Percentiles rank a stretch among this genome's conserved stretches.
phyloP scores from a whole-genome alignment of 495 filamentous ascomycete genomes.

The Trichoderma erinaceum region DNA sequence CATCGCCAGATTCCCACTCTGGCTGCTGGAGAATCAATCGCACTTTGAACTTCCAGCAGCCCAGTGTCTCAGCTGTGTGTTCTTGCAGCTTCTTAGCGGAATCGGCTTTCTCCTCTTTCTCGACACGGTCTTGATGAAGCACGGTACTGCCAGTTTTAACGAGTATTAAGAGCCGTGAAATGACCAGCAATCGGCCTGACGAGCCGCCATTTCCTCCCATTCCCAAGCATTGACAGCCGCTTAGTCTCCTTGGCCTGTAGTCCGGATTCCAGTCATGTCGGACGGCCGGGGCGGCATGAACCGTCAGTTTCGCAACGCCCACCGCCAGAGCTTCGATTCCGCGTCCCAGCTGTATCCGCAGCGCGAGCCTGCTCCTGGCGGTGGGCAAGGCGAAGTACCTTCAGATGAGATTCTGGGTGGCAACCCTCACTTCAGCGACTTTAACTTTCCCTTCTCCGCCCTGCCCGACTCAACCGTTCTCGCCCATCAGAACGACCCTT shows the following conservation, averaged over 20 bases:
- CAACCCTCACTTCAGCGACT: slow-evolving; percentile 38
- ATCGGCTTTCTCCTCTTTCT: background rate
- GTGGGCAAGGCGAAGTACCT: background rate
- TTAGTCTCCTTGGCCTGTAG: slow-evolving; percentile 3
- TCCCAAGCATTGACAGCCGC: background rate
- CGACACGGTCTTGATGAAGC: background rate
- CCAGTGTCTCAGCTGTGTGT: slow-evolving; percentile 4
- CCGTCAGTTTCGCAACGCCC: slow-evolving; percentile 1
- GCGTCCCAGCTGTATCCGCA: background rate
- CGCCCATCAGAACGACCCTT: slow-evolving; percentile 33
- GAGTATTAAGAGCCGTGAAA: background rate
- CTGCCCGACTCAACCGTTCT: slow-evolving; percentile 31
- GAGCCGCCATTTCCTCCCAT: background rate
- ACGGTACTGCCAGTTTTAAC: background rate
- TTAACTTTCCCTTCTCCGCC: slow-evolving; percentile 40
- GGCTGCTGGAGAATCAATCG: slow-evolving; percentile 11
- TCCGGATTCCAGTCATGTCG: background rate
- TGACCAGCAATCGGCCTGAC: slow-evolving; percentile 3
- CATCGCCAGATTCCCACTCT: background rate
- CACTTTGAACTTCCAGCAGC: background rate
- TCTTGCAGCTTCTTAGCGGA: background rate
- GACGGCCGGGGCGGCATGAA: slow-evolving; percentile 9
- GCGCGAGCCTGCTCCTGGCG: background rate
- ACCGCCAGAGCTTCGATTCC: background rate
- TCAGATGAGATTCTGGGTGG: slow-evolving; percentile 27